Conservation (phyloP, 176 grass and related monocot genomes). For the Saccharum spontaneum region DNA sequence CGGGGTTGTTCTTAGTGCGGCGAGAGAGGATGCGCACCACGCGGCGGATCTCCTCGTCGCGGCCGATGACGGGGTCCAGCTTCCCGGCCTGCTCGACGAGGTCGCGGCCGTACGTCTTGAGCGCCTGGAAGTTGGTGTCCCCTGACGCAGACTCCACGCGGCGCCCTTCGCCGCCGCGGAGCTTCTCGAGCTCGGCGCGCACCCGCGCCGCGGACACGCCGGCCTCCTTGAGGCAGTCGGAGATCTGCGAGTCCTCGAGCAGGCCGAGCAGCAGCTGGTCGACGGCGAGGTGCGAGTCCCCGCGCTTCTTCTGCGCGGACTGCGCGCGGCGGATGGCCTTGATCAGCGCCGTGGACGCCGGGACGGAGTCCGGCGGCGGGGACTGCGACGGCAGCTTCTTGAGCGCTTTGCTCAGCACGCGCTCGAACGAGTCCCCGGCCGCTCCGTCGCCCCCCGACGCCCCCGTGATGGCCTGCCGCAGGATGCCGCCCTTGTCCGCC, state of each 20-base stretch:
- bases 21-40: conserved; percentile 52
- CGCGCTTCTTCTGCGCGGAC: conserved; percentile 53
- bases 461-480: conserved; percentile 53
- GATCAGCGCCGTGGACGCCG: conserved; percentile 68
- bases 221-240: conserved; percentile 59
- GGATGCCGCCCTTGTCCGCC: conserved; percentile 47
- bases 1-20: conserved; percentile 57
- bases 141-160: conserved; percentile 50
- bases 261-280: conserved; percentile 63
- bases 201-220: conserved; percentile 48
- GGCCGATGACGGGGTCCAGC: conserved; percentile 67
- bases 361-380: conserved; percentile 60
- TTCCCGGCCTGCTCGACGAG: conserved; percentile 70
- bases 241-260: conserved; percentile 56
- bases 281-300: conserved; percentile 58
- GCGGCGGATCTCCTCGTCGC: conserved; percentile 62
- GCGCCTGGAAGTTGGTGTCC: conserved; percentile 59
- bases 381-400: conserved; percentile 73
- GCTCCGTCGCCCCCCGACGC: conserved; percentile 37
- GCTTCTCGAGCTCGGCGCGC: conserved; percentile 67
- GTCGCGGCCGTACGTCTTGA: conserved; percentile 65
- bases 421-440: conserved; percentile 57
- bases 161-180: conserved; percentile 36
- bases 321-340: conserved; percentile 74
- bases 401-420: conserved; percentile 47